Base-by-base conservation (phyloP, 2,329 filamentous ascomycete species). In the Dothideomycetidae sp. region DNA sequence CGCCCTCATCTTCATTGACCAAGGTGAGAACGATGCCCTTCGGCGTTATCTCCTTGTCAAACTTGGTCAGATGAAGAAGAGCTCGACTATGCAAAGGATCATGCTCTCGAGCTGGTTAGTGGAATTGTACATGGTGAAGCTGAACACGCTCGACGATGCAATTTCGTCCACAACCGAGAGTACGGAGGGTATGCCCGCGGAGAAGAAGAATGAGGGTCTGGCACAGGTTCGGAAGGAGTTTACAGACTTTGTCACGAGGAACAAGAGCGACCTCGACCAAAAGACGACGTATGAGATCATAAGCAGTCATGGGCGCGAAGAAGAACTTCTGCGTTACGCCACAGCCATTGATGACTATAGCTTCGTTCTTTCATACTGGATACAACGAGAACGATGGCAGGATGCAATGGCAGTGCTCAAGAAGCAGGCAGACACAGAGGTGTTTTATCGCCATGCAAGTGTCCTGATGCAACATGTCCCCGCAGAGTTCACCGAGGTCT, bases 41-140 rank as follows among this genome's bases (percentile, higher is more conserved):
- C 75, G 88, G 33, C 88, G 82, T 51, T 98, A 98, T 51, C 68
- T 98, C 3, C 58, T 88, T 14, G 81, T 84, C 0, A 94, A 93
- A 59, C 66, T 98, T 19, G 70, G 72, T 5, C 78, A 73, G 1
- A 77, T 85, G 53, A 93, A 85, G 56, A 93, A 86, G 57, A 72
- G 78, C 1, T 76, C 78, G 1, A 66, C 78, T 18, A 98, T 98
- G 86, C 90, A 98, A 59, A 70, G 88, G 41, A 80, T 82, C 46
- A 93, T 98, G 84, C 77, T 96, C 46, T 82, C 88, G 2, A 86
- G 80, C 47, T 98, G 90, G 90, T 70, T 98, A 30, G 70, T 94
- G 7, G 90, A 98, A 57, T 71, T 96, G 2, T 98, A 88, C 58
- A 98, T 98, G 85, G 82, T 85, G 4, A 94, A 93, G 59, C 70